Conservation (phyloP, 2,329 filamentous ascomycete genomes). For the Arthrobotrys conoides region DNA sequence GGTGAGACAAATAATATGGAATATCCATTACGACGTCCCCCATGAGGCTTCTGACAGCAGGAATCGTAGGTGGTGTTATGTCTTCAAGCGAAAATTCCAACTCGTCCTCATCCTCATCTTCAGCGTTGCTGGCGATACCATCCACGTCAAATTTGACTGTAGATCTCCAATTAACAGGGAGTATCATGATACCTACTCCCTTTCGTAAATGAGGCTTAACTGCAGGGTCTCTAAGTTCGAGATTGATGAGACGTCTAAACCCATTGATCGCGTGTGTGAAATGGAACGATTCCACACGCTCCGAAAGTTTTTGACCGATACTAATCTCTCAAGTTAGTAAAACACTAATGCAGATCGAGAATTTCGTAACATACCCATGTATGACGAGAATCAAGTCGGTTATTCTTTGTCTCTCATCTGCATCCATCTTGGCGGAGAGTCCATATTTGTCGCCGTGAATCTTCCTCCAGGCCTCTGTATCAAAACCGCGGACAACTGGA, state of each 20-base stretch:
- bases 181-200: conserved; percentile 85
- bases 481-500: conserved; percentile 89
- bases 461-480: conserved; percentile 81
- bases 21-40: conserved; percentile 99
- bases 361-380: conserved; percentile 74
- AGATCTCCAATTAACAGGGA: conserved; percentile 94
- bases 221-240: conserved; percentile 80
- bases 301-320: conserved; percentile 95
- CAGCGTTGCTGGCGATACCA: conserved; percentile 70
- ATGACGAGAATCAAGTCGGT: conserved; percentile 91
- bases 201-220: conserved; percentile 82
- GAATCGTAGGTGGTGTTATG: conserved; percentile 91
- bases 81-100: conserved; percentile 82
- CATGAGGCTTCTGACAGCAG: conserved; percentile 91
- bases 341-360: not conserved
- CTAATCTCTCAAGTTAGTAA: conserved; percentile 37
- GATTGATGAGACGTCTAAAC: conserved; percentile 86
- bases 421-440: conserved; percentile 67
- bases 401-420: conserved; percentile 75
- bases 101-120: conserved; percentile 73
- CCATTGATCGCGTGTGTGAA: conserved; percentile 97
- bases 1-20: conserved; percentile 95
- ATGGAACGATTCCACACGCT: conserved; percentile 94
- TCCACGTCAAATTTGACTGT: conserved; percentile 88
- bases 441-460: conserved; percentile 69